Base-by-base conservation (phyloP, 176 grass and related monocot genomes). In the Oryza officinalis region DNA sequence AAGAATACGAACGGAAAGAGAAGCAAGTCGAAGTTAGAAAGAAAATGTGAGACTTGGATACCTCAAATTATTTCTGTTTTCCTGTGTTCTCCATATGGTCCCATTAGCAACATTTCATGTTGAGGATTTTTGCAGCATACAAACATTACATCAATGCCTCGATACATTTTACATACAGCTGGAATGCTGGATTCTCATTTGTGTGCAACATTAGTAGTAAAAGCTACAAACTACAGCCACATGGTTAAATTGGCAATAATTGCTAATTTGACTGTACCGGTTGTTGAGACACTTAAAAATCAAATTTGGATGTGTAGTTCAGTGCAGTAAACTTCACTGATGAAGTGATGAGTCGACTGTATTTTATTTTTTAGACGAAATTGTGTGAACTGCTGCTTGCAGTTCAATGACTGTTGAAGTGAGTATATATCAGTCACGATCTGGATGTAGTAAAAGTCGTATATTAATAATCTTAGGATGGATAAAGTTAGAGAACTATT, bases 1-100 rank as follows among this genome's bases (percentile, higher is more conserved):
- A 96, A 87, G 96, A 99, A 75, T 99, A 99, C 76, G 96, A 99
- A 79, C 84, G 87, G 15, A 99, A 99, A 86, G 93, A 99, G 81
- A 99, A 99, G 89, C 96, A 96, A 79, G 96, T 99, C 60, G 96
- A 99, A 81, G n/a, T 99, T 81, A 83, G 96, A 32, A 96, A 92
- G 83, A 99, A 99, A 89, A 99, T 99, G 96, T 99, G 86, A 89
- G 78, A 8, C 68, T 75, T 77, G n/a, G 35, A 40, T 60, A 74
- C 65, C 81, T 20, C 79, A 20, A 79, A 69, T 13, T 67, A 68
- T 86, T 30, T 76, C 26, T 27, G 30, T 27, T 25, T 44, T 9
- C 28, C 77, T 43, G 27, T 2, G 2, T 23, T 77, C 45, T 67
- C 17, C 33, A 41, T 86, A 84, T 69, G 61, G 28, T 83, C 61